These are phyloP conservation scores for Alternaria novae-zelandiae DNA, from an alignment of 2,329 filamentous ascomycete species.

Conservation along the genomic window DNA sequence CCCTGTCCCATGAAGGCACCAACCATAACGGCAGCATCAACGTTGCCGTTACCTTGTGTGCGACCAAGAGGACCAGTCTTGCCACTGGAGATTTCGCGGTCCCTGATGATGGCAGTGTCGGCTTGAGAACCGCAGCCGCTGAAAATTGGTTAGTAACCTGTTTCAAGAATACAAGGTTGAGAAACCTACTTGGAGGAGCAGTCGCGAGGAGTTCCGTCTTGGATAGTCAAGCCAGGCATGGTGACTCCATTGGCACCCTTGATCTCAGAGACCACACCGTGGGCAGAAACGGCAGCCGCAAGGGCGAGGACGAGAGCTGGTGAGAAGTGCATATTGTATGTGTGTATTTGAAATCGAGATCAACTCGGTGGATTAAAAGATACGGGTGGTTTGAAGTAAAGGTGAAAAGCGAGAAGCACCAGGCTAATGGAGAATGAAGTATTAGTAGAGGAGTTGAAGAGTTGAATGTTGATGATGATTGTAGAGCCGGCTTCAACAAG, in stretches of 20 bases:
- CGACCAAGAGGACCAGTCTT: slow-evolving; percentile 66
- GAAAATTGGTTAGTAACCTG: slow-evolving; percentile 16
- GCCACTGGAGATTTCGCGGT: slow-evolving; percentile 62
- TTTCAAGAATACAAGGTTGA: background rate
- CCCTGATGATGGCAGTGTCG: slow-evolving; percentile 72
- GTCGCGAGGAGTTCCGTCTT: slow-evolving; percentile 72
- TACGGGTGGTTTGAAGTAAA: slow-evolving; percentile 8
- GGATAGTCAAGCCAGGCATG: slow-evolving; percentile 68
- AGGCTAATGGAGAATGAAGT: slow-evolving; percentile 21
- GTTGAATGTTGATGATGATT: slow-evolving; percentile 25
- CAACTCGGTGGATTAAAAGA: slow-evolving; percentile 18
- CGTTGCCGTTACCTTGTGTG: slow-evolving; percentile 66
- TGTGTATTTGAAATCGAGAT: slow-evolving; percentile 15
- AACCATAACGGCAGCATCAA: slow-evolving; percentile 66
- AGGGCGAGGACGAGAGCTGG: slow-evolving; percentile 34
- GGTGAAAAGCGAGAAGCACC: slow-evolving; percentile 22
- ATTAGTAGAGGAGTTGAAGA: slow-evolving; percentile 16
- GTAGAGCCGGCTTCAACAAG: background rate
- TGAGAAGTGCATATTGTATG: slow-evolving; percentile 36
- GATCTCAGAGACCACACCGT: slow-evolving; percentile 64
- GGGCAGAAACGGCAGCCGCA: slow-evolving; percentile 57
- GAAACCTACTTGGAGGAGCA: slow-evolving; percentile 57
- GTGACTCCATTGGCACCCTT: slow-evolving; percentile 66
- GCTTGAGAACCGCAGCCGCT: slow-evolving; percentile 67
- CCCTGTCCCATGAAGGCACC: slow-evolving; percentile 62